Conservation (phyloP, 768 basidiomycete species). For the Astraeus odoratus region DNA sequence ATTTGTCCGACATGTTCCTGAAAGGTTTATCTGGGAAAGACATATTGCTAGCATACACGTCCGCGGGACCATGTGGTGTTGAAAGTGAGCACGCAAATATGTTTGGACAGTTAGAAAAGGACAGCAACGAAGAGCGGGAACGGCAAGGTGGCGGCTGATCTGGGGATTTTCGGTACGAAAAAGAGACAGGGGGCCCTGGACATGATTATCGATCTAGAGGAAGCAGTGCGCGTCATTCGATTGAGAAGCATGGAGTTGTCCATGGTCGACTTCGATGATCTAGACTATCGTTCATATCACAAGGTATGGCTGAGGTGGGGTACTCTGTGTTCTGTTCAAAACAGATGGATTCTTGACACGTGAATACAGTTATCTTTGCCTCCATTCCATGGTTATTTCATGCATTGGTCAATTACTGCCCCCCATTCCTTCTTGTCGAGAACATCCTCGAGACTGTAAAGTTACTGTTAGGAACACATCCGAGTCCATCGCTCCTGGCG, state of each 20-base stretch:
- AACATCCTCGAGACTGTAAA: no score
- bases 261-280: conserved; percentile 24
- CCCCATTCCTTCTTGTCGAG: no score
- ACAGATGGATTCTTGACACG: no score
- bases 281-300: no score
- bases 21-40: conserved; percentile 60
- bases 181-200: neutral
- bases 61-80: conserved; percentile 51
- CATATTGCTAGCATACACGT: conserved; percentile 45
- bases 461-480: no score
- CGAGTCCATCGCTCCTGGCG: no score
- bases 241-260: conserved; percentile 10
- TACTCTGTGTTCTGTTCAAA: no score
- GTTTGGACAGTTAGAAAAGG: conserved; percentile 50
- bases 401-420: no score
- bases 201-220: conserved; percentile 10
- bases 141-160: neutral
- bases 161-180: neutral
- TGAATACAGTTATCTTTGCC: no score
- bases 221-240: conserved; percentile 18
- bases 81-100: conserved; percentile 60
- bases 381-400: no score
- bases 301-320: no score
- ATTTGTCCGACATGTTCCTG: conserved; percentile 53
- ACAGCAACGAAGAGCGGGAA: no score